These are phyloP conservation scores for Erodium trifolium DNA, from an alignment of 441 rosid species.

Conservation along the genomic window DNA sequence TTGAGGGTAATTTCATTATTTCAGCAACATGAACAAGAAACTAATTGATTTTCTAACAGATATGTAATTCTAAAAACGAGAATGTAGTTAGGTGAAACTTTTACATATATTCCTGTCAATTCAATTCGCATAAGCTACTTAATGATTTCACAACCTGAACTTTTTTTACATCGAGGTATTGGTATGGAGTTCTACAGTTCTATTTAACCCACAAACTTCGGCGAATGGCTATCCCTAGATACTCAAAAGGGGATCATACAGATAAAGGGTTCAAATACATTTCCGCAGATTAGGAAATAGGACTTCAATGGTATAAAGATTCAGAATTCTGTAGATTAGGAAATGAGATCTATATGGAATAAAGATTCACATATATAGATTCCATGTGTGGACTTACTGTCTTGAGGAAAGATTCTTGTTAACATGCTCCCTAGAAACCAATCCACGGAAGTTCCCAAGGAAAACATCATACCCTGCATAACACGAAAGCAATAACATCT, in stretches of 20 bases:
- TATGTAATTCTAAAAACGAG: too few relatives aligned
- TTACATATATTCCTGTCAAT: not conserved
- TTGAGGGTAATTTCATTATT: too few relatives aligned
- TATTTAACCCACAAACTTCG: not conserved
- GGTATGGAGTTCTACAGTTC: not conserved
- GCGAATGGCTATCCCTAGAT: not conserved
- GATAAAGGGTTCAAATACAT: not conserved
- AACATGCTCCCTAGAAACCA: conserved; percentile 83
- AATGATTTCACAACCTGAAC: not conserved
- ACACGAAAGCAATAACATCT: conserved; percentile 18
- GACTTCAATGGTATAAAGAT: not conserved
- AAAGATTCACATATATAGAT: conserved; percentile 1
- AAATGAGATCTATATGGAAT: too few relatives aligned
- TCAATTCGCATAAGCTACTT: not conserved
- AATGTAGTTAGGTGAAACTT: too few relatives aligned
- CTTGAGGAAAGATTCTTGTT: conserved; percentile 70
- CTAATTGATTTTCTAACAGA: too few relatives aligned
- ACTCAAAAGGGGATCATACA: not conserved
- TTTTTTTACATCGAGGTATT: not conserved
- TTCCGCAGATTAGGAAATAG: not conserved
- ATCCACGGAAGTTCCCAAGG: conserved; percentile 86
- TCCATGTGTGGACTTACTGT: conserved; percentile 42
- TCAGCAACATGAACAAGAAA: too few relatives aligned
- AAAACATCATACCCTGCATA: conserved; percentile 82
- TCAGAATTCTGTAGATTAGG: too few relatives aligned